Evolutionary conservation across 2,329 filamentous ascomycete species (phyloP), one percentile per base, ranked within the genome.

Genomic region (Phaeosphaeriaceae sp.): DNA sequence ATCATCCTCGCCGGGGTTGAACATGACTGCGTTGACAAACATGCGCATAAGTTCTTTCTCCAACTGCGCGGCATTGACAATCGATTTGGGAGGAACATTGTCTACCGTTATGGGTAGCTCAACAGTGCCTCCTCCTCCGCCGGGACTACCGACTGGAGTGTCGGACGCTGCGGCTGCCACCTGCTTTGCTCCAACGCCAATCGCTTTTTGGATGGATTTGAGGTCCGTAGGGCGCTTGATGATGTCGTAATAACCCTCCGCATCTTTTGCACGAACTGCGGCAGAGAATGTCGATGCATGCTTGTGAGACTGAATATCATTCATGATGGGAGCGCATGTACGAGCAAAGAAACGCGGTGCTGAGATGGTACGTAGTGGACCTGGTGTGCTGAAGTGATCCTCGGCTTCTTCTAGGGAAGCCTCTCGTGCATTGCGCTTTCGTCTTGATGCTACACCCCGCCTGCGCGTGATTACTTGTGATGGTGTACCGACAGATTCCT

Each of bases 21-120:
- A 99, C 94, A 99, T 97, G 74, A 97, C 89, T 15, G 94, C 93
- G 66, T 97, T 97, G 60, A 92, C 91, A 72, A 97, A 96, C 90
- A 97, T 97, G 63, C 95, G 89, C 63, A 95, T 90, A 9, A 97
- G 79, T 71, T 97, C 93, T 59, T 92, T 90, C 74, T 97, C 93
- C 13, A 97, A 81, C 71, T 97, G 94, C 1, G 88, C 86, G 42
- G 89, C 92, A 73, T 97, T 97, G 73, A 97, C 90, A 63, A 97
- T 96, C 16, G 87, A 90, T 62, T 87, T 90, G 0, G 94, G 93
- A 2, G 93, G 90, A 2, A 93, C 81, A 20, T 96, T 79, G 48
- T 97, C 90, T 41, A 87, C 83, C 2, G 84, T 88, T 48, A 89
- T 82, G 7, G 89, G 85, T 6, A 93, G 52, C 43, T 73, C 67